phyloP scores from a whole-genome alignment of 2,329 filamentous ascomycete species.

The Penicillium sp. region DNA sequence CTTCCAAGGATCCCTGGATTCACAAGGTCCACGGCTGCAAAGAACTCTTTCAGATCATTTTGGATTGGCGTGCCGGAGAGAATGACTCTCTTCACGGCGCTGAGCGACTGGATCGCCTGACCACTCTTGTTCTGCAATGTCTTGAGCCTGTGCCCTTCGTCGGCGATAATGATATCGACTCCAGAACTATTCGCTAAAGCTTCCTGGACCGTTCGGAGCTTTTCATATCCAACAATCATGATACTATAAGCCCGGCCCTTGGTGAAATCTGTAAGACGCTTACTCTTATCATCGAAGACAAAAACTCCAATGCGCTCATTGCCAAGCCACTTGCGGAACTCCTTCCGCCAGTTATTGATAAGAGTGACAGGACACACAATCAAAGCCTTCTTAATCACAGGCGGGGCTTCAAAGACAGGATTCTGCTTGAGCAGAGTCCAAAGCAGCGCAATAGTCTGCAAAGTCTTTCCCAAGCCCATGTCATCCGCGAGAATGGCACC shows the following conservation, averaged over 20 bases:
- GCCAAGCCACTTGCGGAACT: slow-evolving; percentile 73
- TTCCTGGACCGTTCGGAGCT: slow-evolving; percentile 64
- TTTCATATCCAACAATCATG: slow-evolving; percentile 74
- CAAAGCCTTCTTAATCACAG: slow-evolving; percentile 68
- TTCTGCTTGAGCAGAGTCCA: slow-evolving; percentile 75
- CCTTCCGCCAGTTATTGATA: slow-evolving; percentile 71
- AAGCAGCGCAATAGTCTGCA: slow-evolving; percentile 69
- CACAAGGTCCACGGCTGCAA: slow-evolving; percentile 66
- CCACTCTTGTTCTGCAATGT: slow-evolving; percentile 69
- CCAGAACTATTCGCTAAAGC: slow-evolving; percentile 62
- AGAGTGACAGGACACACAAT: slow-evolving; percentile 72
- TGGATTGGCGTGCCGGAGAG: slow-evolving; percentile 68
- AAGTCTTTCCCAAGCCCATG: slow-evolving; percentile 73
- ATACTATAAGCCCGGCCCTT: slow-evolving; percentile 66
- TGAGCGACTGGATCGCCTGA: slow-evolving; percentile 63
- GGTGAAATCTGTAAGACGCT: slow-evolving; percentile 66
- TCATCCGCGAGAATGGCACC: slow-evolving; percentile 73
- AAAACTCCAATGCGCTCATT: slow-evolving; percentile 69
- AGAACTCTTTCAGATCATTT: slow-evolving; percentile 68
- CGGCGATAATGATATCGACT: slow-evolving; percentile 70
- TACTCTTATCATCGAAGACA: slow-evolving; percentile 61
- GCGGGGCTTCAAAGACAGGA: slow-evolving; percentile 58
- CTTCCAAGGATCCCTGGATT: slow-evolving; percentile 65
- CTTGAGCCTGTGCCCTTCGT: slow-evolving; percentile 68
- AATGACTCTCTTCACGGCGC: slow-evolving; percentile 61